Conservation (phyloP, 768 basidiomycete genomes). For the Tephrocybe sp. region DNA sequence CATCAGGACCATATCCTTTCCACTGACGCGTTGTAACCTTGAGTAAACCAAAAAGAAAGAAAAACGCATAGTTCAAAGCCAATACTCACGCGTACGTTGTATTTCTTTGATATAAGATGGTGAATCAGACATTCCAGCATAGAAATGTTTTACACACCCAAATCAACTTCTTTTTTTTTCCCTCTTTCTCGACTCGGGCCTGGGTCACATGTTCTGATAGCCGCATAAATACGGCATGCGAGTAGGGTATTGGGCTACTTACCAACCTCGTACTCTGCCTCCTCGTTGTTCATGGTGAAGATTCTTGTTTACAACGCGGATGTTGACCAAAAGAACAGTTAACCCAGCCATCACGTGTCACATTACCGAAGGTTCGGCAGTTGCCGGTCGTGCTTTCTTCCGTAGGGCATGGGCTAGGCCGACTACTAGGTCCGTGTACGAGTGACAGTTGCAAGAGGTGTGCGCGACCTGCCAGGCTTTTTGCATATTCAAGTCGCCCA, state of each 20-base stretch:
- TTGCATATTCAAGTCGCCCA: too few relatives aligned
- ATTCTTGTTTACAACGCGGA: background rate
- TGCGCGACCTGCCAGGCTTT: too few relatives aligned
- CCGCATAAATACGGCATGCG: conserved; percentile 2
- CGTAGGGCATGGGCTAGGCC: too few relatives aligned
- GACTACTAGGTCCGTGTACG: too few relatives aligned
- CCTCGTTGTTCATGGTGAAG: conserved; percentile 32
- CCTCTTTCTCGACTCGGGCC: conserved; percentile 47
- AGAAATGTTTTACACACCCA: conserved; percentile 41
- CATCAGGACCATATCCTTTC: conserved; percentile 53
- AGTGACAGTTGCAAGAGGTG: too few relatives aligned
- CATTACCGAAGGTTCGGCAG: too few relatives aligned
- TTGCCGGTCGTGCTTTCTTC: too few relatives aligned
- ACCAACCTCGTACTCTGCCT: conserved; percentile 70
- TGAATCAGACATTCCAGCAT: too few relatives aligned
- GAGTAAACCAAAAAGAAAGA: background rate
- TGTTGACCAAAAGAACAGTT: too few relatives aligned
- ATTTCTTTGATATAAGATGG: conserved; percentile 42
- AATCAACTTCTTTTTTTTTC: conserved; percentile 41
- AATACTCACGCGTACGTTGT: conserved; percentile 55
- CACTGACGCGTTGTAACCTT: conserved; percentile 38
- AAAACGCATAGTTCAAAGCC: background rate
- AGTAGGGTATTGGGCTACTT: conserved; percentile 23
- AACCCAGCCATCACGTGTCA: background rate
- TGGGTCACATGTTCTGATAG: conserved; percentile 48